Conservation (phyloP, 1,139 yeast genomes). For the Saccharomyces hybrid region DNA sequence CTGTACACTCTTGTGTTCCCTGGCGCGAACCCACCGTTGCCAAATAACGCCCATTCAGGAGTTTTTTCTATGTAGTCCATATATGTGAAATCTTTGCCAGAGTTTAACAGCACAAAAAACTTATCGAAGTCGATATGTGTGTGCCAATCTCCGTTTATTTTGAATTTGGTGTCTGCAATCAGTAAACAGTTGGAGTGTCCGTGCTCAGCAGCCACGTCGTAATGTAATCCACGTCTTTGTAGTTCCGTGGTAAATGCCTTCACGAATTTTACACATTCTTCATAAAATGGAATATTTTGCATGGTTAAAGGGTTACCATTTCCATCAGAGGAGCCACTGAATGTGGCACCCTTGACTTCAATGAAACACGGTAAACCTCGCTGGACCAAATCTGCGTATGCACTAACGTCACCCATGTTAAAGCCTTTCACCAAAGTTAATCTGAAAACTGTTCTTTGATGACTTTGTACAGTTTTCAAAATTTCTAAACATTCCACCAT, state of each 20-base stretch:
- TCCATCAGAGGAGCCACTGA: constrained; percentile 76
- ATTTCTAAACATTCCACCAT: constrained; percentile 74
- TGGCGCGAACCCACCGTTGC: constrained; percentile 90
- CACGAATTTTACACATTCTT: constrained; percentile 78
- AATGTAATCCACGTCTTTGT: constrained; percentile 53
- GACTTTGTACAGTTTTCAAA: constrained; percentile 59
- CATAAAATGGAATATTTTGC: constrained; percentile 93
- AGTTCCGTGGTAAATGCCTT: constrained; percentile 53
- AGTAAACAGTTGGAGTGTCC: constrained; percentile 92
- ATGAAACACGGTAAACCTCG: constrained; percentile 81
- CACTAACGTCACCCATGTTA: constrained; percentile 71
- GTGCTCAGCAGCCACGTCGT: constrained; percentile 89
- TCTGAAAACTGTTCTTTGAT: constrained; percentile 87
- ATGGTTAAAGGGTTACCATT: constrained; percentile 86
- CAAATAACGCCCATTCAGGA: constrained; percentile 89
- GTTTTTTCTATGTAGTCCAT: constrained; percentile 76
- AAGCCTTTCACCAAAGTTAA: constrained; percentile 87
- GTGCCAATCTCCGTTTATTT: constrained; percentile 68
- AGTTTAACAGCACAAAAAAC: constrained; percentile 63
- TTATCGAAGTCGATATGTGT: constrained; percentile 81
- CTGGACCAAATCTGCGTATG: constrained; percentile 86
- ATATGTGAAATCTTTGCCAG: constrained; percentile 61
- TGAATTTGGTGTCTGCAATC: constrained; percentile 69
- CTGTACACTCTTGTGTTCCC: constrained; percentile 64
- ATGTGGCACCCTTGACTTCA: constrained; percentile 91